These are phyloP conservation scores for Tricholoma sp. DNA, from an alignment of 768 basidiomycete species.

Conservation along the genomic window DNA sequence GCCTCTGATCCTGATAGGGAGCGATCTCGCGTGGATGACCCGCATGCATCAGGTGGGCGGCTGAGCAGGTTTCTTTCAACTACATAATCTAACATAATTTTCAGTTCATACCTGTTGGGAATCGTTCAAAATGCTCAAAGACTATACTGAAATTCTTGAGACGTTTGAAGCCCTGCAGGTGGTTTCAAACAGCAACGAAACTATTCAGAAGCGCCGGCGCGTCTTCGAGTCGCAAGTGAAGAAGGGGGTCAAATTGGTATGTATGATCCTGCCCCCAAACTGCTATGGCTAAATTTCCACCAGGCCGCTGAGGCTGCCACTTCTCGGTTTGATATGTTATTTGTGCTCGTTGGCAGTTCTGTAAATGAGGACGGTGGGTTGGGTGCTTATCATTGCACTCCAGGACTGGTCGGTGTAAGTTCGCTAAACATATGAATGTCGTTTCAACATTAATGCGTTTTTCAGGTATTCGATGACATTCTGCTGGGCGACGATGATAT, in stretches of 20 bases:
- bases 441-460: neutral
- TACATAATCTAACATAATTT: neutral
- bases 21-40: neutral
- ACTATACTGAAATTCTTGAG: neutral
- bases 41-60: neutral
- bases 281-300: conserved; percentile 1
- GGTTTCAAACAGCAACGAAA: neutral
- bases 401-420: neutral
- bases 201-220: neutral
- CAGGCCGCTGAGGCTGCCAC: neutral
- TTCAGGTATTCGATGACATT: neutral
- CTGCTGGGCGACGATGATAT: neutral
- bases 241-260: neutral
- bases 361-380: neutral
- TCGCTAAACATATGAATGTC: neutral
- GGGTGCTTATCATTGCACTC: conserved; percentile 1
- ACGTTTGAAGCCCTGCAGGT: neutral
- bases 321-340: neutral
- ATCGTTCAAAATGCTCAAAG: neutral
- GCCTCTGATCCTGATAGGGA: neutral
- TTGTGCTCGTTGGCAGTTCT: neutral
- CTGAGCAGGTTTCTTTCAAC: neutral
- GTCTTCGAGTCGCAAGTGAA: neutral
- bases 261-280: neutral
- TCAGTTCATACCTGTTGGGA: neutral